A percentile compares a stretch with the other conserved stretches of the same genome.
Evolutionary conservation across 257 asterid genomes (phyloP).

Genomic region (Asclepias syriaca): DNA sequence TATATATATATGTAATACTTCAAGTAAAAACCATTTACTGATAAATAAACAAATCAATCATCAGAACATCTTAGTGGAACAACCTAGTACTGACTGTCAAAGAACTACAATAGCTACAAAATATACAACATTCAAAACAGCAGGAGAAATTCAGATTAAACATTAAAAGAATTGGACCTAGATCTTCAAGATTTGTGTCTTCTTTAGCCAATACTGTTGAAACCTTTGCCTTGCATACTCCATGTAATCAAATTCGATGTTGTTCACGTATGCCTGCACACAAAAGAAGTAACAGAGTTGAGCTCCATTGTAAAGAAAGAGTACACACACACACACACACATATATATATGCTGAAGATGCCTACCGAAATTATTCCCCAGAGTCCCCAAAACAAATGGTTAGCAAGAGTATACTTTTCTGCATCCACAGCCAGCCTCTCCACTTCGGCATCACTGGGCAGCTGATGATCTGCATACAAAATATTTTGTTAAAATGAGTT

Average conservation of each 20-base stretch:
- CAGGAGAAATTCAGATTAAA: not conserved
- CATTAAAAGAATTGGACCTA: not conserved
- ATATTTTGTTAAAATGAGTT: conserved; percentile 1
- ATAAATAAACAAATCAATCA: no score
- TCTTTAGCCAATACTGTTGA: conserved; percentile 68
- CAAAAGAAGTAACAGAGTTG: not conserved
- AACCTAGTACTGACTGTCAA: not conserved
- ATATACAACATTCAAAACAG: not conserved
- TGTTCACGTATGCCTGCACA: conserved; percentile 67
- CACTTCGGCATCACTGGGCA: conserved; percentile 36
- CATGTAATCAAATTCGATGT: conserved; percentile 69
- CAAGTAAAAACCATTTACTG: no score
- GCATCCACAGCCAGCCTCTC: conserved; percentile 46
- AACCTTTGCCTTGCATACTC: conserved; percentile 89
- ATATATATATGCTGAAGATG: not conserved
- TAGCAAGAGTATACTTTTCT: conserved; percentile 74
- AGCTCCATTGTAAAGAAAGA: not conserved
- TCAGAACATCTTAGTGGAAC: no score
- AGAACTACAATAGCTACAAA: not conserved
- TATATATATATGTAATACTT: no score
- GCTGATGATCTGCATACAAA: conserved; percentile 43
- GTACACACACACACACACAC: not conserved
- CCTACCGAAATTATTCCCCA: conserved; percentile 96
- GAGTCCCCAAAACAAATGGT: conserved; percentile 93
- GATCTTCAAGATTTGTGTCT: conserved; percentile 28